Evolutionary conservation across 176 grass and related monocot species (phyloP), one percentile per base, ranked within the genome.

Genomic region (Oryza rufipogon): DNA sequence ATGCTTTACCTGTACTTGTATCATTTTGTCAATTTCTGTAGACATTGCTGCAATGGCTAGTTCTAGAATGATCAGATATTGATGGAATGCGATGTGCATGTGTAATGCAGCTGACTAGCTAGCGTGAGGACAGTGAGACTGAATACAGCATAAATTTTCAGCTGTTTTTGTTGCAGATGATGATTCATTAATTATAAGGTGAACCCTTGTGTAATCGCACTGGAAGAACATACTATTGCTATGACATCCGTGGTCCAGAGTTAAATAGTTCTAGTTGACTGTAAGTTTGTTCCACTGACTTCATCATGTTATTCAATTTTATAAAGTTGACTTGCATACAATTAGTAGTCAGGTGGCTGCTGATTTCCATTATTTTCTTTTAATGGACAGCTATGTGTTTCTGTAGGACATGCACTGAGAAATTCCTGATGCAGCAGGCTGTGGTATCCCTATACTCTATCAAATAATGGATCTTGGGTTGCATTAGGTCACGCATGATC

Each of bases 361-460:
- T 72, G 41, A 41, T 28, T 45, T 44, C 22, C 22, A 30, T 60
- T 33, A n/a, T 25, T 82, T 61, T 32, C 30, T 61, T 15, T 61
- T 22, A 38, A 63, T 82, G 69, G 28, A 56, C 9, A 44, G 14
- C 11, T 71, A 68, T 42, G 9, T 42, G 25, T 46, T 76, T 68
- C 71, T 87, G 78, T 70, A 87, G 71, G 61, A 17, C 46, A 44
- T 58, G 60, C 70, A 68, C 46, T 54, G 17, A 45, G 56, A 74
- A 58, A 58, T 6, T 75, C 34, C 23, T 61, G 54, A 42, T 77
- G 34, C 63, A 42, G 22, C 60, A 45, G 60, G 20, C 46, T 78
- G 30, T 56, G 26, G 25, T 51, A n/a, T 42, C 77, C 64, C 20
- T 74, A 44, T 74, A 54, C 30, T 51, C 23, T 22, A 45, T 45